Percentiles rank a stretch among this genome's conserved stretches.
These are phyloP conservation scores for Penicillium daleae DNA, from an alignment of 495 filamentous ascomycete species.

Conservation along the genomic window DNA sequence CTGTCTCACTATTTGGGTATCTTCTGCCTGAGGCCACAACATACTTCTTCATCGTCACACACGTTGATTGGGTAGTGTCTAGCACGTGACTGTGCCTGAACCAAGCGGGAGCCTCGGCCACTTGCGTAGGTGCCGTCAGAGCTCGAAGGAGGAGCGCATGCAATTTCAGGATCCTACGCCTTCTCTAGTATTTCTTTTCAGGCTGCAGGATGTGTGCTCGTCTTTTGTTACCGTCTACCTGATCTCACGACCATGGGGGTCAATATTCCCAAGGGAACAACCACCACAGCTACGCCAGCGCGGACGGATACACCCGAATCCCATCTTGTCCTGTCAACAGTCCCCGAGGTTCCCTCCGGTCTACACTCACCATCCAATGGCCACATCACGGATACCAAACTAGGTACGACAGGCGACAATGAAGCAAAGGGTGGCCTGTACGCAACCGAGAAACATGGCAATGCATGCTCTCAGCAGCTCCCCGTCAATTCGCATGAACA, in stretches of 20 bases:
- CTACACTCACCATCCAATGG: neutral
- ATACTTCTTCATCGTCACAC: neutral
- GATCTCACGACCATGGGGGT: constrained; percentile 24
- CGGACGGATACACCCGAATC: neutral
- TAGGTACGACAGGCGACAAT: neutral
- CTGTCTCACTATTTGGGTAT: neutral
- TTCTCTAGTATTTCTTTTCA: neutral
- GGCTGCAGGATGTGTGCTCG: constrained; percentile 10
- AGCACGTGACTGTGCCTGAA: constrained; percentile 13
- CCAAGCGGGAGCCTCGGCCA: neutral
- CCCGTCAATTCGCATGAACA: constrained; percentile 46
- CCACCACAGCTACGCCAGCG: neutral
- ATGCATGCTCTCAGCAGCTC: neutral
- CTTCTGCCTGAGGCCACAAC: neutral
- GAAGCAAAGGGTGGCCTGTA: constrained; percentile 1
- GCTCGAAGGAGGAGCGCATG: neutral
- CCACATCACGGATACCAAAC: neutral
- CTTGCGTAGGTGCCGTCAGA: neutral
- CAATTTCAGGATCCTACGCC: neutral
- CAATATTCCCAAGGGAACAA: constrained; percentile 15
- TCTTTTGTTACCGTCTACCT: constrained; percentile 3
- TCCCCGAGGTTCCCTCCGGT: neutral
- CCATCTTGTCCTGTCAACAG: constrained; percentile 4
- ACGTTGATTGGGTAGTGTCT: neutral
- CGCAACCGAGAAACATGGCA: constrained; percentile 12